Evolutionary conservation across 495 filamentous ascomycete species (phyloP).

Genomic region (Beverwykella pulmonaria): DNA sequence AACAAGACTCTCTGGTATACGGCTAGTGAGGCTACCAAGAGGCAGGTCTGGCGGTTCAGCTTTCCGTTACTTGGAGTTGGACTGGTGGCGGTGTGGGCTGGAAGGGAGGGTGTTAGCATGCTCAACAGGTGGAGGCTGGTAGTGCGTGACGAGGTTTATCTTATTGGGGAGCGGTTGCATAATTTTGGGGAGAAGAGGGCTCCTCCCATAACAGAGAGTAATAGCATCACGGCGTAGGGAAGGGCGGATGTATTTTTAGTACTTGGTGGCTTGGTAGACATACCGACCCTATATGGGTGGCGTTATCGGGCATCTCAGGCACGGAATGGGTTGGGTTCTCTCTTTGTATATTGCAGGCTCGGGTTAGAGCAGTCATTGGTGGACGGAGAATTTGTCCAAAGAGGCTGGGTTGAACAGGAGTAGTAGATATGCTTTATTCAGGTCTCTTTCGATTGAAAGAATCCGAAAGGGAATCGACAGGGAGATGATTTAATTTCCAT

Average conservation of each 20-base stretch:
- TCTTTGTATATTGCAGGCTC: background rate
- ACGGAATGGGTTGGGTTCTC: background rate
- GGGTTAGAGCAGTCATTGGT: background rate
- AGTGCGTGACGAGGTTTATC: constrained; percentile 91
- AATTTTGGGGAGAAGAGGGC: constrained; percentile 71
- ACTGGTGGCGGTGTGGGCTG: constrained; percentile 52
- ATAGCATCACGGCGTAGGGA: background rate
- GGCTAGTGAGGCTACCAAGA: constrained; percentile 16
- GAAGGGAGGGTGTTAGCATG: constrained; percentile 53
- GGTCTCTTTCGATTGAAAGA: too few species aligned
- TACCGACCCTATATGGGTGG: background rate
- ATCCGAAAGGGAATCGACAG: too few species aligned
- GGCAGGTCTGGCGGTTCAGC: constrained; percentile 40
- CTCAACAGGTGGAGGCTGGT: constrained; percentile 72
- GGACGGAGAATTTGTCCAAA: too few species aligned
- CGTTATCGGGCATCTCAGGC: background rate
- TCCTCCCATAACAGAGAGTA: background rate
- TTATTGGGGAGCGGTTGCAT: constrained; percentile 91
- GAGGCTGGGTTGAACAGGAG: too few species aligned
- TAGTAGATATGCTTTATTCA: too few species aligned
- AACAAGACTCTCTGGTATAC: constrained; percentile 21
- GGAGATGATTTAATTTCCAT: too few species aligned
- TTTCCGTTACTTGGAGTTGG: constrained; percentile 35
- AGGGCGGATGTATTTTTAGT: background rate
- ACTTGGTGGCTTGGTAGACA: background rate